phyloP scores from a whole-genome alignment of 768 basidiomycete genomes.

The Tricholoma flavovirens region DNA sequence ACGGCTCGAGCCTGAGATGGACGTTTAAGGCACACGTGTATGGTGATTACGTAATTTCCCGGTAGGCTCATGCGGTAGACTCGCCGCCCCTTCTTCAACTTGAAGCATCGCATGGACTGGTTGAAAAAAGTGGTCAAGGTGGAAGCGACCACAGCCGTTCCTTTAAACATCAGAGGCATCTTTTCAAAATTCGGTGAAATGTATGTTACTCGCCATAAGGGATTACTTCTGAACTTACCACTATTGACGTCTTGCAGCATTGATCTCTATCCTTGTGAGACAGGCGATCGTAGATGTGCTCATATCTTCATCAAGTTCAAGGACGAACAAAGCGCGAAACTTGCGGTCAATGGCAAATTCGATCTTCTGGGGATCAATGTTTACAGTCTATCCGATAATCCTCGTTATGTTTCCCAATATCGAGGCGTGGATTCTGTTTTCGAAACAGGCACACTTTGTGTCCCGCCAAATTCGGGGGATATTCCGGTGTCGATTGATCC shows the following conservation, averaged over 20 bases:
- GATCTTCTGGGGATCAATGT: conserved; percentile 5
- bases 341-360: conserved; percentile 18
- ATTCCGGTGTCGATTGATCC: neutral
- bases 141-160: conserved; percentile 14
- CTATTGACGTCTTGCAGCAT: conserved; percentile 10
- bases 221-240: neutral
- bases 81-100: no score
- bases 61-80: no score
- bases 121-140: conserved; percentile 23
- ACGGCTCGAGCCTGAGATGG: no score
- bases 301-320: conserved; percentile 12
- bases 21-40: neutral
- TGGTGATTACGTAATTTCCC: neutral
- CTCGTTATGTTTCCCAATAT: conserved; percentile 16
- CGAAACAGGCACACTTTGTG: neutral
- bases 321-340: conserved; percentile 16
- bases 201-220: conserved; percentile 9
- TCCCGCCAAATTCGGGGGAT: neutral
- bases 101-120: conserved; percentile 15
- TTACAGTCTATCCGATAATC: neutral
- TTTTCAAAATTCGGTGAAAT: conserved; percentile 18
- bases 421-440: conserved; percentile 7
- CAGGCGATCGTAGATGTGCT: conserved; percentile 30
- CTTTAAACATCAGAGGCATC: conserved; percentile 13
- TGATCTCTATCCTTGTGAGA: conserved; percentile 27